Base-by-base conservation (phyloP, 108 stramenopile species). In the Cyclotella atomus region DNA sequence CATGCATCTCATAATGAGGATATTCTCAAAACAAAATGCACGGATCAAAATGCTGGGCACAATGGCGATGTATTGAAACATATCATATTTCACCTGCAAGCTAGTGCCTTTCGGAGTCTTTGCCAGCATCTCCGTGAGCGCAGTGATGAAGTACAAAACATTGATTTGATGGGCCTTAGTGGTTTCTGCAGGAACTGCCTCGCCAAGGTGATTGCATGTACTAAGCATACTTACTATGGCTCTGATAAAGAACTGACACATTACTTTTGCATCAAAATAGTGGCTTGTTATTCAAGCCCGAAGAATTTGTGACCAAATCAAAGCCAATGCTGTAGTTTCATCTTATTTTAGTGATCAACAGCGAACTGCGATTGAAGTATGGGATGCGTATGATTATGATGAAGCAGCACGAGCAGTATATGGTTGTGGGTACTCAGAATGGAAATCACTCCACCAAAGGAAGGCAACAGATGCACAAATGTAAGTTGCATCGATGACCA, bases 161-260 rank as follows among this genome's bases (percentile, higher is more conserved):
- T 97, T 59, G 95, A 94, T 76, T 68, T 97, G 24, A 97, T 97
- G 96, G 88, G 92, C 9, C 59, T 92, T 23, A 81, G 87, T 46
- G 96, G 96, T 16, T 97, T 97, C 76, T 97, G 96, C 82, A 82
- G 96, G 9, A 97, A 97, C 62, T 97, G 96, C 68, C 71, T 97
- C 14, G 89, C 92, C 38, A 97, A 96, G 84, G 91, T 88, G n/a
- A 30, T 19, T n/a, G 12, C 30, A 44, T 29, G 20, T 68, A 32
- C 66, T 2, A 43, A 43, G 21, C 54, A n/a, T 2, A 44, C 63
- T 59, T 50, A 29, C 7, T 50, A 23, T 21, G 24, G 21, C 0
- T 8, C 20, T 7, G 21, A 16, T 19, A 3, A 19, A 30, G 1
- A 28, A 44, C 24, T 23, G 23, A 46, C 10, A 28, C 46, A 6